phyloP scores from a whole-genome alignment of 257 asterid species.

The Osmanthus fragrans region DNA sequence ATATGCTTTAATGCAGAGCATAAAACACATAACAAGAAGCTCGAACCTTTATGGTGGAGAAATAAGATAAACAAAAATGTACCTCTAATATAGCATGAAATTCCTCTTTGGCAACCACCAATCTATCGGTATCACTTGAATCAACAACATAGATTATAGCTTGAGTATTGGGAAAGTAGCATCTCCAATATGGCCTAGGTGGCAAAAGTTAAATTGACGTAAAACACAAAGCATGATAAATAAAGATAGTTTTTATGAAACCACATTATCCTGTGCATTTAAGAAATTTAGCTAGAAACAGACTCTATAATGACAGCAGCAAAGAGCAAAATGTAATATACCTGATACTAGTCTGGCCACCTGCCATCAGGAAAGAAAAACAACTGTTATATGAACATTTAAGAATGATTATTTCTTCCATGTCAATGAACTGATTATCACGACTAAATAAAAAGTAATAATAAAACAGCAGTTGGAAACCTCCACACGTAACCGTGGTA shows the following conservation, averaged over 20 bases:
- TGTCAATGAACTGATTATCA: not conserved
- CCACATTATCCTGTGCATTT: not conserved
- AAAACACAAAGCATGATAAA: not conserved
- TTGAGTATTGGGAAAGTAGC: conserved; percentile 96
- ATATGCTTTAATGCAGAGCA: not conserved
- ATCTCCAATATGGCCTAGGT: conserved; percentile 90
- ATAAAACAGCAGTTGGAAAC: not conserved
- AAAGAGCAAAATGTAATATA: conserved; percentile 28
- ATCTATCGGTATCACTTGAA: conserved; percentile 96
- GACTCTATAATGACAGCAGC: conserved; percentile 7
- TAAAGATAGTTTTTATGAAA: not conserved
- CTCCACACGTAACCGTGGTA: not conserved
- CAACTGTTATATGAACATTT: conserved; percentile 20
- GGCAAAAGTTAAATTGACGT: not conserved
- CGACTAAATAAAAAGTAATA: not conserved
- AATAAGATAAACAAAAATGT: conserved; percentile 16
- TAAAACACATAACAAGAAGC: conserved; percentile 2
- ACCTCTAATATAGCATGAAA: conserved; percentile 94
- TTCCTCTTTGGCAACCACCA: conserved; percentile 90
- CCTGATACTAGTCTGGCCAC: conserved; percentile 99
- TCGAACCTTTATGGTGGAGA: not conserved
- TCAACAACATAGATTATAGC: conserved; percentile 97
- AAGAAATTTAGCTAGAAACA: not conserved
- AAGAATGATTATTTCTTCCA: conserved; percentile 8
- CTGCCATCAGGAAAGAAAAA: conserved; percentile 47